Base-by-base conservation (phyloP, 257 asterid species). In the Solanum pinnatisectum region DNA sequence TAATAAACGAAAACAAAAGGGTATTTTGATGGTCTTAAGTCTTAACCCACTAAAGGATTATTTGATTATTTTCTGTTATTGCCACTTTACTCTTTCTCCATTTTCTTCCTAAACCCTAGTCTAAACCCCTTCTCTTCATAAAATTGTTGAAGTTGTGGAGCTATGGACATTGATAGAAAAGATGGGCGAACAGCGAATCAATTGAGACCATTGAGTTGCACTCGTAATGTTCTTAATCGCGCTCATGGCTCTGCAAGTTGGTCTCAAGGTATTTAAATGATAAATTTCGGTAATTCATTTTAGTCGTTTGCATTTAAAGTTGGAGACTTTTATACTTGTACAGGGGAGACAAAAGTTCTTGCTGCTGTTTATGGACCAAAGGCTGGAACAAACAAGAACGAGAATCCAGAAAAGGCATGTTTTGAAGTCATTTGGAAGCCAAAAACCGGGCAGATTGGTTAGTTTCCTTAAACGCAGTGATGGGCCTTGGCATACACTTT, bases 281-380 rank as follows among this genome's bases (percentile, higher is more conserved):
- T 33, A 20, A 72, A 8, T 71, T 33, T 72, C 27, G 37, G 81
- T 23, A 1, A 72, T 78, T 78, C 37, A 15, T 10, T 63, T 67
- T n/a, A 65, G 60, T 44, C 11, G 36, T 85, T 40, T 63, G 39
- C 40, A 65, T 85, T 40, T 67, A 2, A 84, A 32, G 60, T 85
- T 42, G 67, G 87, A 60, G 5, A 84, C 77, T 35, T 23, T 86
- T 84, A 18, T 56, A 44, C 52, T 86, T 32, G 44, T 86, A 86
- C 52, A 92, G 99, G 99, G 84, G 98, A 94, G 87, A 96, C 99
- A n/a, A 95, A 91, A 92, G 98, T 97, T 89, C 93, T 96, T 89
- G 99, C 99, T 71, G 97, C 98, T 44, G 99, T 97, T 88, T 97
- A 89, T 88, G 99, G 98, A 79, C 99, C 99, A 52, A 97, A 95